Evolutionary conservation across 129 eudicot species (phyloP), one percentile per base, ranked within the genome.

Genomic region (Chrysanthemum seticuspe): DNA sequence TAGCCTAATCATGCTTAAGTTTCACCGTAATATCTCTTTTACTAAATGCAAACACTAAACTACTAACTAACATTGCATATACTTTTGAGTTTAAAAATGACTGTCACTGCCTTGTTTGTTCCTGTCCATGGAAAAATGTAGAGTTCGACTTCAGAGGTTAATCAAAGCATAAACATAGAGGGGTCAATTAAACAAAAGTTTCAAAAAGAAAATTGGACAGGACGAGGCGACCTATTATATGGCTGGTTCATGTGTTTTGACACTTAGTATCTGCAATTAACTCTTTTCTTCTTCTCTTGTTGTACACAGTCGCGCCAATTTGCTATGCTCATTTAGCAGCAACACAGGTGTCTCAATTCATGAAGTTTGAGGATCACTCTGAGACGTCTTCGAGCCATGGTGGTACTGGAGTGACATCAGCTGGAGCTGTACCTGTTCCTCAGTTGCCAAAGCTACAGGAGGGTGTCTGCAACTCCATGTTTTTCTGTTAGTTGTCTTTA

Each of bases 281-380:
- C 23, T 29, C 0, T 2, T 0, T 2, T 40, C 40, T 29, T 49
- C 51, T 27, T 7, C 3, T 29, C 54, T 6, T 48, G 53, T 63
- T 47, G 56, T 48, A 12, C 66, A 55, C 80, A 85, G 95, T 88
- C 55, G 91, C 96, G 14, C 92, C 89, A 0, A 76, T 89, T n/a
- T 84, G 91, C 70, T 86, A 86, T 73, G 97, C 97, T 13, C 97
- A 88, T 67, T 70, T 91, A 73, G 96, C 97, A 29, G 96, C 96
- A 1, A 77, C 90, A 13, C 97, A 88, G 77, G 58, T 86, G 82
- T 81, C 91, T 9, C 91, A 91, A 59, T 86, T 85, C 65, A 78
- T 88, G 83, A 91, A 88, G 84, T 91, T 83, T 44, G 97, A 91
- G 18, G 96, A 88, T 8, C 58, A 48, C 2, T 86, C 88, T 0